Evolutionary conservation across 805 yeast genomes (phyloP).

Genomic region (Wilhelminamyces savonicus): DNA sequence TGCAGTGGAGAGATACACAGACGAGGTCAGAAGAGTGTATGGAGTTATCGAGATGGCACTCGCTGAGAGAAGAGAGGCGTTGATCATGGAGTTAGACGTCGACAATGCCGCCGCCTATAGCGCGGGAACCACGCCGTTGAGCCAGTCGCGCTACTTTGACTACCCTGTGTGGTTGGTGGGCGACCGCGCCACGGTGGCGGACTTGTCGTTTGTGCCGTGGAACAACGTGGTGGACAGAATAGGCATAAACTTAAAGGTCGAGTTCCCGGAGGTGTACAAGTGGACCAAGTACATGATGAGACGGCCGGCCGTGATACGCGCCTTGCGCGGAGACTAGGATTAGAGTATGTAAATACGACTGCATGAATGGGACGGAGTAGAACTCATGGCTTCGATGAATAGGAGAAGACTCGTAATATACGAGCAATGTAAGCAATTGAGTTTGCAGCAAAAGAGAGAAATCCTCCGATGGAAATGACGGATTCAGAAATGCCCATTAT

Average conservation of each 20-base stretch:
- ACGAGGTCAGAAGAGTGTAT: constrained; percentile 87
- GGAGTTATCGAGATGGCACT: constrained; percentile 93
- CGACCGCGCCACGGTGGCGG: constrained; percentile 75
- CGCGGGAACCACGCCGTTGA: constrained; percentile 81
- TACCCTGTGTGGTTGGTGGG: constrained; percentile 96
- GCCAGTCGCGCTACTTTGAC: constrained; percentile 81
- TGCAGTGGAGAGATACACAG: constrained; percentile 86
- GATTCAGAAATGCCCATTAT: no score
- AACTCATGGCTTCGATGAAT: no score
- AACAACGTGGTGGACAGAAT: constrained; percentile 90
- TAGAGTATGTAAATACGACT: no score
- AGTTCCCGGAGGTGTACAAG: constrained; percentile 91
- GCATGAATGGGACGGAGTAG: no score
- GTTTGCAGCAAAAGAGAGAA: no score
- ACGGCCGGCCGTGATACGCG: constrained; percentile 85
- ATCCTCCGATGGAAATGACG: no score
- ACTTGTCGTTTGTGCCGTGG: constrained; percentile 93
- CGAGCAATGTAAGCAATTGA: no score
- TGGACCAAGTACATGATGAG: constrained; percentile 97
- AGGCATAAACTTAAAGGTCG: constrained; percentile 80
- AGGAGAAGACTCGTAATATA: no score
- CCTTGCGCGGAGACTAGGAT: constrained; percentile 71
- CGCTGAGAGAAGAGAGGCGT: constrained; percentile 86
- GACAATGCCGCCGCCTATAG: constrained; percentile 85
- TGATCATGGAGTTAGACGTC: constrained; percentile 81